Conservation (phyloP, 306 rosid genomes). For the Quercus bicolor region DNA sequence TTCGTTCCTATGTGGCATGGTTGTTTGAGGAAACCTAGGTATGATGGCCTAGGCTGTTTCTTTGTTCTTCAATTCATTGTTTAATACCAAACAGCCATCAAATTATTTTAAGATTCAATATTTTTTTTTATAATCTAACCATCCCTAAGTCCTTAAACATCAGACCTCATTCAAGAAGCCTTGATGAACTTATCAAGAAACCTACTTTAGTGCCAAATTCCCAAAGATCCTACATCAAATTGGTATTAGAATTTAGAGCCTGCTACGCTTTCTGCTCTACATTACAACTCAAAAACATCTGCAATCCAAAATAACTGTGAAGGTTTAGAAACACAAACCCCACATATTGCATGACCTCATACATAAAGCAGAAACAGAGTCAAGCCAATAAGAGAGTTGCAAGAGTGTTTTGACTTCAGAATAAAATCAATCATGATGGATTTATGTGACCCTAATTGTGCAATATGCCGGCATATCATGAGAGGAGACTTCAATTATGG, state of each 20-base stretch:
- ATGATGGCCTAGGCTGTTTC: no score
- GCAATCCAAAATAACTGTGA: background rate
- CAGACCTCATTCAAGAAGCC: background rate
- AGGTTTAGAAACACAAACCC: background rate
- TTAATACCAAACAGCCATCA: background rate
- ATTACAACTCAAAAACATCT: background rate
- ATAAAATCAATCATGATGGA: background rate
- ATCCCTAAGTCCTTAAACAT: background rate
- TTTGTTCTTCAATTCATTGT: background rate
- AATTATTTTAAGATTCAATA: background rate
- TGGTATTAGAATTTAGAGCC: background rate
- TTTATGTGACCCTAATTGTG: background rate
- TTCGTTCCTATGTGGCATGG: no score
- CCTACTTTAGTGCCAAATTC: background rate
- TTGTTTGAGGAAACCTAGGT: no score
- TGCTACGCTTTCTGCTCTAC: background rate
- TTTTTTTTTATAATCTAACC: background rate
- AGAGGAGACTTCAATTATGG: background rate
- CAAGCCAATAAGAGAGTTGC: background rate
- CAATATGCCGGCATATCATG: background rate
- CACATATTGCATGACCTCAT: background rate
- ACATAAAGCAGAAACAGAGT: background rate
- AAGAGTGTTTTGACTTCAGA: background rate
- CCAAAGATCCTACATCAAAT: background rate
- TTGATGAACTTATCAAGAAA: background rate